A percentile compares a stretch with the other conserved stretches of the same genome.
Evolutionary conservation across 1,284 basidiomycete species (phyloP).

Genomic region (Megacollybia platyphylla): DNA sequence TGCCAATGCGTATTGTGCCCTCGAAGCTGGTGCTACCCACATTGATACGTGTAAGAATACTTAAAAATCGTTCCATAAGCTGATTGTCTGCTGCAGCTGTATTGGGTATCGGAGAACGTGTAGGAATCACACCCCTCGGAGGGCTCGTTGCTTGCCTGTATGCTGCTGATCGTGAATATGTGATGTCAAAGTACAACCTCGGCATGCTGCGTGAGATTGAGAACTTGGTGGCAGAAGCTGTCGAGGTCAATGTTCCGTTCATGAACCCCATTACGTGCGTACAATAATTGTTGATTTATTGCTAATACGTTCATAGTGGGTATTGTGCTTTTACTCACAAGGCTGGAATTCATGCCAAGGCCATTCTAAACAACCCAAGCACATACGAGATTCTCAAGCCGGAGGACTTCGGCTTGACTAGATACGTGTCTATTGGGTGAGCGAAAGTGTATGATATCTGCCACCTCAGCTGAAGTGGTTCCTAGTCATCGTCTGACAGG

Average conservation of each 20-base stretch:
- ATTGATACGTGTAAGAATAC: conserved; percentile 80
- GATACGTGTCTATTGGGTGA: conserved; percentile 95
- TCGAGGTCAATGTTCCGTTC: conserved; percentile 97
- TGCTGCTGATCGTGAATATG: conserved; percentile 93
- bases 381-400: conserved; percentile 98
- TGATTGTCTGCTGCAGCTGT: conserved; percentile 32
- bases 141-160: conserved; percentile 96
- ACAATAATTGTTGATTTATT: conserved; percentile 1
- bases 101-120: conserved; percentile 97
- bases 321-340: conserved; percentile 99
- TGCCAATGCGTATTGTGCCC: conserved; percentile 96
- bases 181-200: conserved; percentile 99
- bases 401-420: conserved; percentile 94
- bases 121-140: conserved; percentile 97
- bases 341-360: conserved; percentile 99
- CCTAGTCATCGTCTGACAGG: conserved; percentile 83
- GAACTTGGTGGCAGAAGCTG: conserved; percentile 97
- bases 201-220: conserved; percentile 96
- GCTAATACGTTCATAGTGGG: conserved; percentile 36
- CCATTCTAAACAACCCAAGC: conserved; percentile 98
- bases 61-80: not conserved
- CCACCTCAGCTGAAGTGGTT: conserved; percentile 5
- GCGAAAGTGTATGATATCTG: conserved; percentile 10
- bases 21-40: conserved; percentile 98
- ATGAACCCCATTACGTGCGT: conserved; percentile 85